Conservation (phyloP, 1,284 basidiomycete genomes). For the Afroboletus lepidellus region DNA sequence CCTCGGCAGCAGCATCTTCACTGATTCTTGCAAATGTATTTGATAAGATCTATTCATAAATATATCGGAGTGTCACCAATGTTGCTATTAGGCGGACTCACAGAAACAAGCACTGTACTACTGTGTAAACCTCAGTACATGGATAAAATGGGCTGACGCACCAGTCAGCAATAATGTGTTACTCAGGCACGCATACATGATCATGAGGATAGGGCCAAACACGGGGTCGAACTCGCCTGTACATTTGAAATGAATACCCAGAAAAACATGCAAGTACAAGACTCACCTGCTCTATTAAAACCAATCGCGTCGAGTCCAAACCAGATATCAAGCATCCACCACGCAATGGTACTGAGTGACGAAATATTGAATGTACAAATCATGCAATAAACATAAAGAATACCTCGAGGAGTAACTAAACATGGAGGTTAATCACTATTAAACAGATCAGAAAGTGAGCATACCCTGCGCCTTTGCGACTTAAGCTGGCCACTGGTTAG, state of each 20-base stretch:
- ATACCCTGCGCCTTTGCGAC: constrained; percentile 48
- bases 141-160: constrained; percentile 33
- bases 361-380: not conserved
- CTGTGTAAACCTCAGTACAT: constrained; percentile 5
- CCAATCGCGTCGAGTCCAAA: constrained; percentile 89
- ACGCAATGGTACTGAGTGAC: constrained; percentile 61
- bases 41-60: constrained; percentile 70
- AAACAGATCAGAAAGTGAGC: constrained; percentile 5
- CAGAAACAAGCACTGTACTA: constrained; percentile 71
- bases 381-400: constrained; percentile 3
- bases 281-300: constrained; percentile 74
- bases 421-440: not conserved
- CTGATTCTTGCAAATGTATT: constrained; percentile 92
- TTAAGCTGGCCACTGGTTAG: constrained; percentile 43
- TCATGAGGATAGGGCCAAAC: constrained; percentile 87
- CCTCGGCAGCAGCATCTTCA: constrained; percentile 89
- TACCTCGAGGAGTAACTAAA: constrained; percentile 43
- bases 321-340: constrained; percentile 90
- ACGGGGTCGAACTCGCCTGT: constrained; percentile 74
- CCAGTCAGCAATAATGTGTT: constrained; percentile 84
- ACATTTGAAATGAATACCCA: constrained; percentile 10
- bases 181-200: constrained; percentile 82
- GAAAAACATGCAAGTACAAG: not conserved
- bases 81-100: constrained; percentile 37
- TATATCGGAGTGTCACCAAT: not conserved